These are phyloP conservation scores for Globisporangium okanoganense DNA, from an alignment of 352 stramenopile genomes.

Conservation along the genomic window DNA sequence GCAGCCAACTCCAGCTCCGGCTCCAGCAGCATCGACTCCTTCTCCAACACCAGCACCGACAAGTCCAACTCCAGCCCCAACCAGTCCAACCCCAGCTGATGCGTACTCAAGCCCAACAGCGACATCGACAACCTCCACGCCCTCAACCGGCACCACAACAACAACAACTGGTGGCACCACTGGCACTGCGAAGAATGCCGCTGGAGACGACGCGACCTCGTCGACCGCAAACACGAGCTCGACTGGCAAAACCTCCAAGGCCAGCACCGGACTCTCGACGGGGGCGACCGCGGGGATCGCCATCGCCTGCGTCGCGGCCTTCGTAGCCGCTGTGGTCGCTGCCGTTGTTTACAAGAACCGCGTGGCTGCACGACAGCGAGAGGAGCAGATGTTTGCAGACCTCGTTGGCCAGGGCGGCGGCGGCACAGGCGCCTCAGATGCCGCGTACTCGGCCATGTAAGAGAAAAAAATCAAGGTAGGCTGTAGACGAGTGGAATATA, in stretches of 20 bases:
- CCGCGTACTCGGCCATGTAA: conserved; percentile 7
- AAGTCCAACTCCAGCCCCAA: neutral
- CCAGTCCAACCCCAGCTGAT: neutral
- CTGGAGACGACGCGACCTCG: neutral
- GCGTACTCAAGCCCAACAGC: neutral
- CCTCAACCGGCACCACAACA: neutral
- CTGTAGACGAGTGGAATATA: no score
- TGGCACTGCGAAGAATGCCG: neutral
- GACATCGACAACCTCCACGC: neutral
- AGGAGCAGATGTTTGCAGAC: conserved; percentile 10
- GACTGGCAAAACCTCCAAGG: neutral
- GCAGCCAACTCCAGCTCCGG: neutral
- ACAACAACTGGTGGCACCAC: neutral
- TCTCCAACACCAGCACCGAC: neutral
- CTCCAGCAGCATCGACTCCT: neutral
- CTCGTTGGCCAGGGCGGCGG: neutral
- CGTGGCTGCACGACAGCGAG: neutral
- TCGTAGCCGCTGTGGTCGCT: neutral
- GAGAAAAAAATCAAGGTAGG: neutral
- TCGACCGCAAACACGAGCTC: neutral
- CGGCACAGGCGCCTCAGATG: neutral
- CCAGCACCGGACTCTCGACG: neutral
- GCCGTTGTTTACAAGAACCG: conserved; percentile 1
- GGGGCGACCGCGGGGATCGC: conserved; percentile 1
- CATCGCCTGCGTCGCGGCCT: neutral